Evolutionary conservation across 2,329 filamentous ascomycete species (phyloP), one percentile per base, ranked within the genome.

Genomic region (Fusarium luffae): DNA sequence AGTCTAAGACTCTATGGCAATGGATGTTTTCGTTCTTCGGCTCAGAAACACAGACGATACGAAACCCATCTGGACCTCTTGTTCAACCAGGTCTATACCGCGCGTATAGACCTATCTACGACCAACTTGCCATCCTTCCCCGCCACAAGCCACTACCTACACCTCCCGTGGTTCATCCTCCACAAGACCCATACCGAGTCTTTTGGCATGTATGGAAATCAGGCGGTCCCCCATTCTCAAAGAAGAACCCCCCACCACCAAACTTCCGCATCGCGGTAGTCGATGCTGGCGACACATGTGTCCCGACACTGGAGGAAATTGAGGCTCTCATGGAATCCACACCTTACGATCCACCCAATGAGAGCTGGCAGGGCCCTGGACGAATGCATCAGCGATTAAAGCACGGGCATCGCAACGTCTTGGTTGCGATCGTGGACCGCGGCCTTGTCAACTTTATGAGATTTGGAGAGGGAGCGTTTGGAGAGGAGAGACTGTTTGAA

Each of bases 381-480:
- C 83, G 77, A 77, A 80, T 94, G 69, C 96, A 97, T 76, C 88
- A 90, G 75, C 89, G 92, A 63, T 82, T 98, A 68, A 95, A 94
- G 79, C 90, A 97, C 75, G 96, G 94, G 3, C 90, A 91, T 78
- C 88, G 93, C 69, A 96, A 93, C 79, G 92, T 96, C 32, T 84
- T 98, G 34, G 78, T 99, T 25, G 96, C 94, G 0, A 88, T 98
- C 4, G 94, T 98, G 34, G 96, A 98, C 77, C 88, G 93, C 68
- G 96, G 96, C 0, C 86, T 98, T 23, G 91, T 94, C 47, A 98
- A 95, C 78, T 98, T 95, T 77, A 84, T 98, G 75, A 85, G 92
- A 25, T 85, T 98, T 62, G 89, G 88, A 2, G 94, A 98, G 82
- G 90, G 89, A 13, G 90, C 90, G 1, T 98, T 98, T 80, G 90